phyloP scores from a whole-genome alignment of 495 filamentous ascomycete species.

The Neurospora sp. region DNA sequence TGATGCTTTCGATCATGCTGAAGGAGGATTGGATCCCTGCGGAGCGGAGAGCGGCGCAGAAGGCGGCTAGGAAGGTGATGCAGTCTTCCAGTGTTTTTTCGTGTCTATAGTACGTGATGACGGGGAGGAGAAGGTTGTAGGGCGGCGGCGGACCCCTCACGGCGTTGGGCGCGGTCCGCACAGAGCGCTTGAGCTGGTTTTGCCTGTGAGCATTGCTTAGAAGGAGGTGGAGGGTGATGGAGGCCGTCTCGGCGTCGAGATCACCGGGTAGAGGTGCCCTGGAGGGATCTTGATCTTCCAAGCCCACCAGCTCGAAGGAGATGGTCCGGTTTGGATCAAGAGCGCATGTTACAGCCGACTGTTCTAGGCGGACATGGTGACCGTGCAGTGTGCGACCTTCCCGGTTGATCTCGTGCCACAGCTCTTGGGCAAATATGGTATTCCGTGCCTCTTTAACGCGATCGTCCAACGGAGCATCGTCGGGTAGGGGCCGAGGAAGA shows the following conservation, averaged over 20 bases:
- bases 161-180: not conserved
- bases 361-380: constrained; percentile 52
- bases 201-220: constrained; percentile 59
- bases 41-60: constrained; percentile 12
- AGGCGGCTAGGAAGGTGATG: constrained; percentile 5
- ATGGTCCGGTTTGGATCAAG: constrained; percentile 24
- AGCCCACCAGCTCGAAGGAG: constrained; percentile 48
- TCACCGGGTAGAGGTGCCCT: constrained; percentile 17
- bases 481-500: constrained; percentile 29
- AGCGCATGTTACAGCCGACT: constrained; percentile 49
- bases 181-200: constrained; percentile 38
- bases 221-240: constrained; percentile 51
- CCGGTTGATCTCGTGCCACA: constrained; percentile 83
- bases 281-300: constrained; percentile 23
- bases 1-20: constrained; percentile 18
- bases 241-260: constrained; percentile 46
- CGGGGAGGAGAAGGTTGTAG: constrained; percentile 53
- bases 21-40: constrained; percentile 17
- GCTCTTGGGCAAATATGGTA: constrained; percentile 80
- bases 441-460: constrained; percentile 74
- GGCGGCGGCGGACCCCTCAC: constrained; percentile 38
- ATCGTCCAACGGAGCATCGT: constrained; percentile 39
- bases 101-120: constrained; percentile 57
- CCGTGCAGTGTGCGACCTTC: constrained; percentile 63
- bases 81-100: constrained; percentile 27